A percentile compares a stretch with the other conserved stretches of the same genome.
Evolutionary conservation across 1,139 yeast species (phyloP).

Genomic region (Pichia sorboxylosa): DNA sequence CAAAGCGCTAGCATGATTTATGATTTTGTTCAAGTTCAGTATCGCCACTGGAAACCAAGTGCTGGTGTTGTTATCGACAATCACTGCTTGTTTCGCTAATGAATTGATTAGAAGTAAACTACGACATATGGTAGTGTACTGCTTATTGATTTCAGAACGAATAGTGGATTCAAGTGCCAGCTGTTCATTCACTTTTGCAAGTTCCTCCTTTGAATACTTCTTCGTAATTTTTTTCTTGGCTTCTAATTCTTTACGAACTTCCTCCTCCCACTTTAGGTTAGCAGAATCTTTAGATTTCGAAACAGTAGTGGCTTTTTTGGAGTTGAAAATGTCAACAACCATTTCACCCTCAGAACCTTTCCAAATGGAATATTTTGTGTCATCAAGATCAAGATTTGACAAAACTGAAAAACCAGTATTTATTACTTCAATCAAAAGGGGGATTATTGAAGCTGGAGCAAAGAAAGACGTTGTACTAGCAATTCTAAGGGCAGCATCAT

Average conservation of each 20-base stretch:
- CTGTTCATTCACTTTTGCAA: slow-evolving; percentile 46
- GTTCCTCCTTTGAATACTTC: slow-evolving; percentile 71
- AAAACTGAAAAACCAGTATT: slow-evolving; percentile 29
- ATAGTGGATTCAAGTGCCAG: slow-evolving; percentile 46
- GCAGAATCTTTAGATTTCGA: slow-evolving; percentile 56
- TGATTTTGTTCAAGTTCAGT: slow-evolving; percentile 31
- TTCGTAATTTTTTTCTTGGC: slow-evolving; percentile 30
- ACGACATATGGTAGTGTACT: slow-evolving; percentile 32
- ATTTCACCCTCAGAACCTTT: slow-evolving; percentile 55
- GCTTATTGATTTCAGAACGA: slow-evolving; percentile 33
- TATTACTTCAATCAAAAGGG: slow-evolving; percentile 35
- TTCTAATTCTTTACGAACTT: slow-evolving; percentile 62
- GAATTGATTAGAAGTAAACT: slow-evolving; percentile 44
- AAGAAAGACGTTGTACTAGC: slow-evolving; percentile 62
- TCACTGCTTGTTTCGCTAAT: slow-evolving; percentile 37
- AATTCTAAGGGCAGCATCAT: slow-evolving; percentile 42
- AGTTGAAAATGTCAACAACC: slow-evolving; percentile 50
- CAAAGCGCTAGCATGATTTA: slow-evolving; percentile 27
- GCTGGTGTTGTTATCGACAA: slow-evolving; percentile 57
- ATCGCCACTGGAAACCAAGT: slow-evolving; percentile 66
- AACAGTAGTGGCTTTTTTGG: slow-evolving; percentile 38
- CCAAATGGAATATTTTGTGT: slow-evolving; percentile 50
- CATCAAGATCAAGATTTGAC: slow-evolving; percentile 25
- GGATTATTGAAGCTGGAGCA: slow-evolving; percentile 48
- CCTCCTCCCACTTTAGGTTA: slow-evolving; percentile 82